A percentile compares a stretch with the other conserved stretches of the same genome.
phyloP scores from a whole-genome alignment of 73 alveolate species.

The Paramecium sexaurelia region DNA sequence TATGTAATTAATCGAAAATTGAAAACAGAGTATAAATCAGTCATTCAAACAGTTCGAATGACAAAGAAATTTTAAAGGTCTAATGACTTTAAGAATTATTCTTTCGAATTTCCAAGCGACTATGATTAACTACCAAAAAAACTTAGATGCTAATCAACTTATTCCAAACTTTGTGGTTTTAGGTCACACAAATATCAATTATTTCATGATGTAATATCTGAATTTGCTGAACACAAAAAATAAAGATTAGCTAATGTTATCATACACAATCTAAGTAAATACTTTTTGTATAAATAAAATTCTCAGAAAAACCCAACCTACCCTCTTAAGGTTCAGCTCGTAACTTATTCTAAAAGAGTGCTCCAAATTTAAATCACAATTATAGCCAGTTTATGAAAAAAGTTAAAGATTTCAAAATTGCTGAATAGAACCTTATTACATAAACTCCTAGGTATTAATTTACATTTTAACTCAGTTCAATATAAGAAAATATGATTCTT shows the following conservation, averaged over 20 bases:
- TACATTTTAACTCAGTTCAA: not conserved
- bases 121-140: not conserved
- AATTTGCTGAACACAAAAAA: constrained; percentile 15
- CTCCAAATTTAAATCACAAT: not conserved
- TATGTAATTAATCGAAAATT: constrained; percentile 12
- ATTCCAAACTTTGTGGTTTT: not conserved
- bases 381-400: not conserved
- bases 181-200: not conserved
- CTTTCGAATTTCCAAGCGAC: not conserved
- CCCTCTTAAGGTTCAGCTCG: not conserved
- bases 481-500: not conserved
- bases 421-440: not conserved
- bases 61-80: not conserved
- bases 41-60: not conserved
- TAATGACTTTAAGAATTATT: not conserved
- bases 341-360: not conserved
- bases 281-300: not conserved
- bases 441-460: not conserved
- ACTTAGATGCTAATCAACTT: not conserved
- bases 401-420: constrained; percentile 7
- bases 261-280: not conserved
- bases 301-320: not conserved
- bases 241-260: constrained; percentile 12
- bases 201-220: not conserved
- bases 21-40: not conserved